Evolutionary conservation across 2,329 filamentous ascomycete genomes (phyloP).

Genomic region (Monilinia polystroma): DNA sequence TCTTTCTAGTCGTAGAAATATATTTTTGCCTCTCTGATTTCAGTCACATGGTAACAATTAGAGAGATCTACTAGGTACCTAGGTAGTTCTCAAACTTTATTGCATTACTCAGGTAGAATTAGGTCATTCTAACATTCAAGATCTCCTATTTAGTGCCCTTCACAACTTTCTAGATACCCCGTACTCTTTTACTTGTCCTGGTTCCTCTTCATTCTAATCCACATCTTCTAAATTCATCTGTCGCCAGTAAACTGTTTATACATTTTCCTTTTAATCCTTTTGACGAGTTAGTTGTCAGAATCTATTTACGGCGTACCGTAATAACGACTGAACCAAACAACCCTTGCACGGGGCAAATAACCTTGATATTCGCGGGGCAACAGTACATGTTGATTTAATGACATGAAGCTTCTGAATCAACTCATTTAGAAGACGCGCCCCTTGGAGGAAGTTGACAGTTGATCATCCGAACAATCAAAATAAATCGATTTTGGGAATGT

Average conservation of each 20-base stretch:
- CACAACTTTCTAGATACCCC: background rate
- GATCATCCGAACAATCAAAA: background rate
- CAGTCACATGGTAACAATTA: background rate
- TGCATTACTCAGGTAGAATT: no score
- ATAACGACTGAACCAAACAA: slow-evolving; percentile 3
- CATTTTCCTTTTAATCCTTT: background rate
- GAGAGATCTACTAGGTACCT: background rate
- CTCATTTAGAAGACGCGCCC: slow-evolving; percentile 14
- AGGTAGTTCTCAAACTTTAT: no score
- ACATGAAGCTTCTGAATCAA: slow-evolving; percentile 19
- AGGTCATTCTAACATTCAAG: background rate
- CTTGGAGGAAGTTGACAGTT: slow-evolving; percentile 4
- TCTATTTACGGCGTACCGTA: background rate
- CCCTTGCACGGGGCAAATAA: slow-evolving; percentile 18
- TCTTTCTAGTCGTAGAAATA: no score
- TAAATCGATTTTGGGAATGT: slow-evolving; percentile 30
- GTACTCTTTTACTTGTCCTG: slow-evolving; percentile 2
- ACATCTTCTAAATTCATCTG: background rate
- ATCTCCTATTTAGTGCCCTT: slow-evolving; percentile 7
- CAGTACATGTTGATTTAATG: slow-evolving; percentile 6
- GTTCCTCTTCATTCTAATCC: background rate
- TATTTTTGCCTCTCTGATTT: background rate
- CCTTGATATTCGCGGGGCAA: slow-evolving; percentile 19
- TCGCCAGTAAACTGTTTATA: slow-evolving; percentile 1
- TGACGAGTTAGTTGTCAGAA: background rate